These are phyloP conservation scores for Santalum album DNA, from an alignment of 164 flowering plant genomes.

Conservation along the genomic window DNA sequence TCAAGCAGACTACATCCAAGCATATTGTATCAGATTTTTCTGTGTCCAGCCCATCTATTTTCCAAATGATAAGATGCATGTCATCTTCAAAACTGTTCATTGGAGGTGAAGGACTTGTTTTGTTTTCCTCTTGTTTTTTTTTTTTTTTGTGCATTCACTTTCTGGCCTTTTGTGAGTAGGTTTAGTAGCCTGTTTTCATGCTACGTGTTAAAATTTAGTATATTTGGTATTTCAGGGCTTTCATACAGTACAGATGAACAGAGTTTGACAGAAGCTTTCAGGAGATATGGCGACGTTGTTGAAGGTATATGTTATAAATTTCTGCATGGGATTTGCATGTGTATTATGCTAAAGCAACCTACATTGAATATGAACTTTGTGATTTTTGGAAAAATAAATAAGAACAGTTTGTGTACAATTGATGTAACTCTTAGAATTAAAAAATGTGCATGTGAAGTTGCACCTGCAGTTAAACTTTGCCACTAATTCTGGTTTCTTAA, in stretches of 20 bases:
- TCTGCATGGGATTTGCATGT: background rate
- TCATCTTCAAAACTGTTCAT: conserved; percentile 43
- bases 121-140: background rate
- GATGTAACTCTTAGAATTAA: no score
- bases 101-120: conserved; percentile 26
- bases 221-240: background rate
- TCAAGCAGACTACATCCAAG: conserved; percentile 25
- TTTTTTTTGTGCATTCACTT: background rate
- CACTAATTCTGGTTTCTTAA: no score
- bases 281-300: conserved; percentile 45
- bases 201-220: background rate
- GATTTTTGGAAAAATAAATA: no score
- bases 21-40: conserved; percentile 19
- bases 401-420: no score
- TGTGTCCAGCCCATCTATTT: conserved; percentile 26
- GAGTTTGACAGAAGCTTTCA: conserved; percentile 26
- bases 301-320: conserved; percentile 28
- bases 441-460: no score
- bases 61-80: conserved; percentile 43
- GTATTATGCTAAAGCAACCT: no score
- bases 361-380: no score
- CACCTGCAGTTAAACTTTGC: no score
- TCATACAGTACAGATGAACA: background rate
- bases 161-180: no score
- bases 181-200: no score